Percentiles rank a stretch among this genome's conserved stretches.
Conservation (phyloP, 805 yeast genomes). For the Metschnikowia matae region DNA sequence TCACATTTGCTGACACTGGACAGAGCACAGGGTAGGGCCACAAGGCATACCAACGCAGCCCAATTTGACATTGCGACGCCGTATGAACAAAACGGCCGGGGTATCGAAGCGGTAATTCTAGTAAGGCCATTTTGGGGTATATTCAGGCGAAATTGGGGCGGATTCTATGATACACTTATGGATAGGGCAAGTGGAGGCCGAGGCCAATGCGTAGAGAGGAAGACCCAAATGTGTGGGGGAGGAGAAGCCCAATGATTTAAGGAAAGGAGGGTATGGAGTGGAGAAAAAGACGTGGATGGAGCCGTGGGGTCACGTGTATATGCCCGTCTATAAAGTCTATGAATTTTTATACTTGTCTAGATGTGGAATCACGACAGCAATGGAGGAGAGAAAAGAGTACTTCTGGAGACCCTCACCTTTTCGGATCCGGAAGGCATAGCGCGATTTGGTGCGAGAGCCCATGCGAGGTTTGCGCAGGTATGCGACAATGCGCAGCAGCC, state of each 20-base stretch:
- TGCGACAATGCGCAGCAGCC: neutral
- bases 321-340: neutral
- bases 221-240: neutral
- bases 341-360: neutral
- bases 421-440: neutral
- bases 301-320: too few species aligned
- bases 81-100: too few species aligned
- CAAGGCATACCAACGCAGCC: neutral
- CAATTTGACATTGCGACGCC: neutral
- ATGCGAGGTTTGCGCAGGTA: neutral
- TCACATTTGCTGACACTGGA: neutral
- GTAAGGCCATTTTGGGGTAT: neutral
- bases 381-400: neutral
- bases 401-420: neutral
- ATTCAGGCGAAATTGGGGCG: too few species aligned
- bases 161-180: neutral
- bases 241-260: too few species aligned
- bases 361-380: neutral
- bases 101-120: neutral
- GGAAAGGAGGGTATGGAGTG: too few species aligned
- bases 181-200: neutral
- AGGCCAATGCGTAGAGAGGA: neutral
- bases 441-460: neutral
- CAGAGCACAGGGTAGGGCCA: neutral
- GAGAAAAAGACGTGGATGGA: too few species aligned